phyloP scores from a whole-genome alignment of 1,139 yeast genomes.

The Suhomyces anneliseae region DNA sequence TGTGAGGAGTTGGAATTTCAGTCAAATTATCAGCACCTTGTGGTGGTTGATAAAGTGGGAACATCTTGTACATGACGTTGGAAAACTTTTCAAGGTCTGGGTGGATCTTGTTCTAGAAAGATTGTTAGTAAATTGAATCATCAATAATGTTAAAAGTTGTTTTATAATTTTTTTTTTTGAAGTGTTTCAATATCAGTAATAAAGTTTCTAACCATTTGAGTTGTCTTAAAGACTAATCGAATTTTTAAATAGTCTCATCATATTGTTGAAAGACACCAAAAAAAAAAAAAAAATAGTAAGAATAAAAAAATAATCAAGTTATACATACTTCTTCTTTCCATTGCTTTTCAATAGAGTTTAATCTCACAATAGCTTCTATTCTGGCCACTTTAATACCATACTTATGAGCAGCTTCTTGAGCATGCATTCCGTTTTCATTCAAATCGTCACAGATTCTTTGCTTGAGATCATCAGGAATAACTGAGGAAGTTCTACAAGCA shows the following conservation, averaged over 20 bases:
- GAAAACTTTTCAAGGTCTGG: conserved; percentile 59
- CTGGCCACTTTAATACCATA: conserved; percentile 82
- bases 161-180: neutral
- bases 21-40: conserved; percentile 66
- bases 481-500: conserved; percentile 65
- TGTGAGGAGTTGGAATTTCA: conserved; percentile 92
- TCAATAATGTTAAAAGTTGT: neutral
- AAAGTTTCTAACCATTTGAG: conserved; percentile 52
- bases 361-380: conserved; percentile 77
- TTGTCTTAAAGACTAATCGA: conserved; percentile 87
- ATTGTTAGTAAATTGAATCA: conserved; percentile 29
- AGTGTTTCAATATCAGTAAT: conserved; percentile 18
- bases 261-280: conserved; percentile 9
- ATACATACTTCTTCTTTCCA: conserved; percentile 63
- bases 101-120: conserved; percentile 40
- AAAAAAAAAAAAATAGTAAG: neutral
- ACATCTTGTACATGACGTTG: conserved; percentile 68
- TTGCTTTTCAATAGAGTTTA: conserved; percentile 61
- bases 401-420: conserved; percentile 76
- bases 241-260: conserved; percentile 49
- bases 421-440: conserved; percentile 49
- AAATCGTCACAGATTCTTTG: conserved; percentile 59
- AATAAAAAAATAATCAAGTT: too few relatives aligned
- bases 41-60: conserved; percentile 64
- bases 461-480: conserved; percentile 60